Conservation (phyloP, 2,329 filamentous ascomycete species). For the Trematosphaeria pertusa region DNA sequence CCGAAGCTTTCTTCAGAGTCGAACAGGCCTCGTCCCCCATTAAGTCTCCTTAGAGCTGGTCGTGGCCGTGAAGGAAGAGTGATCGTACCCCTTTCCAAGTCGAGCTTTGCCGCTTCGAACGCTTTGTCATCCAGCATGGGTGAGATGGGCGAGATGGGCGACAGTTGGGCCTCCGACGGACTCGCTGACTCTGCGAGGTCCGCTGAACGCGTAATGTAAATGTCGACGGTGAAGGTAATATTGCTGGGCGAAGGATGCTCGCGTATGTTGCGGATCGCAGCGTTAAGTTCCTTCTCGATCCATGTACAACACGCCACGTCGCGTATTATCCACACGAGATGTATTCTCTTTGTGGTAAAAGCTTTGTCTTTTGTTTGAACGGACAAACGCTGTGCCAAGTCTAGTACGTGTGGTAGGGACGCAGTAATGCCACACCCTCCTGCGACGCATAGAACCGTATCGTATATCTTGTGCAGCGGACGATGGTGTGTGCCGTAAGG, state of each 20-base stretch:
- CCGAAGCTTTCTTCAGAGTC: no score
- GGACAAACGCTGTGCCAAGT: conserved; percentile 12
- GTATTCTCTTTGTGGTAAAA: conserved; percentile 8
- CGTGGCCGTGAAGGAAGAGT: no score
- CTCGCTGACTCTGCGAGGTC: conserved; percentile 64
- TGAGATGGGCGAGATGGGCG: no score
- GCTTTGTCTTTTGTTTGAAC: conserved; percentile 2
- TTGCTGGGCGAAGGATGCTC: conserved; percentile 2
- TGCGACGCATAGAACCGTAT: conserved; percentile 21
- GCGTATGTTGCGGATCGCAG: conserved; percentile 3
- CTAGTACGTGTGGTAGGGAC: conserved; percentile 17
- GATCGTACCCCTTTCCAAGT: no score
- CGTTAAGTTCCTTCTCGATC: conserved; percentile 15
- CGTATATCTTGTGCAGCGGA: conserved; percentile 17
- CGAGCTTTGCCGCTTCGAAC: no score
- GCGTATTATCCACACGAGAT: conserved; percentile 22
- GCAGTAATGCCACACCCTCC: conserved; percentile 22
- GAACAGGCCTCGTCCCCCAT: no score
- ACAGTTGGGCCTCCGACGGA: conserved; percentile 1
- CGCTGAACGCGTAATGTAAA: conserved; percentile 58
- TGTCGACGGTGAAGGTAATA: conserved; percentile 14
- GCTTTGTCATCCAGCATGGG: no score
- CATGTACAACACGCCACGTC: conserved; percentile 12
- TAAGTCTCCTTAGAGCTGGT: no score
- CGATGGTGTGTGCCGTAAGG: conserved; percentile 32